Evolutionary conservation across 2,329 filamentous ascomycete species (phyloP).

Genomic region (Fusarium sp.): DNA sequence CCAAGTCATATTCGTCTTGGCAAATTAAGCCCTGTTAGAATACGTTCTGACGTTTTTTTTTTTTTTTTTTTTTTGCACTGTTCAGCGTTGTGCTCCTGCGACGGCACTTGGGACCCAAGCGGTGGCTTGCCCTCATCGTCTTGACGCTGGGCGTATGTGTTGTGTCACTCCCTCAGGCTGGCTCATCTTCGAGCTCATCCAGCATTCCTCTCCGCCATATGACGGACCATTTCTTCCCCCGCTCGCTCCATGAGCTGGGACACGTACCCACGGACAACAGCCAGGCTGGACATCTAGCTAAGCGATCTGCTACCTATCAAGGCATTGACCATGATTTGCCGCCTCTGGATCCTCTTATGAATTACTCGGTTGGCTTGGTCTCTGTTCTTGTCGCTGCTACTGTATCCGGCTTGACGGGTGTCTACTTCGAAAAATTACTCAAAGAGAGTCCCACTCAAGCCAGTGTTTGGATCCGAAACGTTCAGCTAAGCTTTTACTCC

Average conservation of each 20-base stretch:
- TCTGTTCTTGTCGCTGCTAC: constrained; percentile 82
- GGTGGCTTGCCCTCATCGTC: constrained; percentile 83
- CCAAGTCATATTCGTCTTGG: not conserved
- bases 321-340: constrained; percentile 75
- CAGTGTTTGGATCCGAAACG: constrained; percentile 92
- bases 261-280: constrained; percentile 51
- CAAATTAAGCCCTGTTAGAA: not conserved
- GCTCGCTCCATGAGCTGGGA: constrained; percentile 80
- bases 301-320: constrained; percentile 85
- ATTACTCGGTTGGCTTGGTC: constrained; percentile 79
- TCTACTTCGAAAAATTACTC: constrained; percentile 90
- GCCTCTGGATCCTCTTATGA: constrained; percentile 66
- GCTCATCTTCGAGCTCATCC: constrained; percentile 64
- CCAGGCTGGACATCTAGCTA: constrained; percentile 40
- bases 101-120: constrained; percentile 73
- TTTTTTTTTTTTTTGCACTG: constrained; percentile 60
- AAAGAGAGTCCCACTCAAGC: constrained; percentile 81
- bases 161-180: constrained; percentile 78
- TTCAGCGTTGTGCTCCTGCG: constrained; percentile 85
- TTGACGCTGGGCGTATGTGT: constrained; percentile 85
- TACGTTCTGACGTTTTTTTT: constrained; percentile 1
- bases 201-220: constrained; percentile 69
- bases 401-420: constrained; percentile 85
- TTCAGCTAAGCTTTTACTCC: constrained; percentile 94
- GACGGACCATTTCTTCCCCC: constrained; percentile 75